Base-by-base conservation (phyloP, 805 yeast species). In the Candida vartiovaarae region DNA sequence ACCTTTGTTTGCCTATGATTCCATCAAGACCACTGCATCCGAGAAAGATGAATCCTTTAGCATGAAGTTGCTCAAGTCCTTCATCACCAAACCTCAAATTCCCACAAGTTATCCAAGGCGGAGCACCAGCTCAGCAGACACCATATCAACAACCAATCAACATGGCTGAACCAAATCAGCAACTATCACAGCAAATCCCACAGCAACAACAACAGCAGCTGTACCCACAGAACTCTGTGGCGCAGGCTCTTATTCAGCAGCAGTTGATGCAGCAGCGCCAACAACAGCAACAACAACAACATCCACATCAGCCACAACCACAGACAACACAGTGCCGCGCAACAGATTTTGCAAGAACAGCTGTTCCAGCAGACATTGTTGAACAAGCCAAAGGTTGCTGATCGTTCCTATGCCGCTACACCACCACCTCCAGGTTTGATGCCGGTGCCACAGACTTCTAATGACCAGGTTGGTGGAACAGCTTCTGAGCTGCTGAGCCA, bases 401-500 rank as follows among this genome's bases (percentile, higher is more conserved):
- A 67, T 34, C 64, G 70, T 42, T 38, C 55, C 6, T 63, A 57
- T 45, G 59, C 76, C 6, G 66, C 76, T 15, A 75, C 86, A 4
- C 83, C 84, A 28, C 85, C 88, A 4, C 90, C 90, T 34, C 91
- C 89, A 5, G 89, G 89, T 5, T 69, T 82, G 53, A 76, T 78
- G 53, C 49, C 56, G 32, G 47, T 56, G 43, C 56, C 49, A 40
- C 56, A 49, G 8, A 54, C 44, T 25, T 58, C 49, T 36, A 48
- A 36, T 25, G 63, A 53, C 29, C 50, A 41, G 28, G 43, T 44
- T 23, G 53, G 53, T 6, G 76, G 79, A 27, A 78, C 84, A 39
- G 82, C 90, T 47, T 80, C 88, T 34, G 95, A 88, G 59, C 72
- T 89, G 56, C 72, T 89, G 54, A 86, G 80, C 45, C 96, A 88